phyloP scores from a whole-genome alignment of 2,329 filamentous ascomycete genomes.

The Ceratocystis alfenasii region DNA sequence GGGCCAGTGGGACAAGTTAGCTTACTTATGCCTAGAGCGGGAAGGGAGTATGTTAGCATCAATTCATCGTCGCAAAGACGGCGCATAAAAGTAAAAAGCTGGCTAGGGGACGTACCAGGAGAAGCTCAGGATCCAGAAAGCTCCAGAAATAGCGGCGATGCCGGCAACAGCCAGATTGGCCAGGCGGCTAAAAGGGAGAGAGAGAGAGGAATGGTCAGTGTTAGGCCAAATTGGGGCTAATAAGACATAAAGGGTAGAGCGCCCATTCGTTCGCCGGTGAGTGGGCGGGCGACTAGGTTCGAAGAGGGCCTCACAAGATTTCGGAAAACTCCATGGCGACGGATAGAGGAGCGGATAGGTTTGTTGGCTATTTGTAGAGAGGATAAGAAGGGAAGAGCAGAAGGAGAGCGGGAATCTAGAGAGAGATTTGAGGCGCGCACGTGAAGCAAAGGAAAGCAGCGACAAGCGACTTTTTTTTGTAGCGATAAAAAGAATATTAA shows the following conservation, averaged over 20 bases:
- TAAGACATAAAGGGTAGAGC: no score
- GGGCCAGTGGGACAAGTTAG: neutral
- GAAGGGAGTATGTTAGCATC: neutral
- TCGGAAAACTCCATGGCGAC: slow-evolving; percentile 78
- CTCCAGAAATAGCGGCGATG: slow-evolving; percentile 76
- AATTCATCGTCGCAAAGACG: no score
- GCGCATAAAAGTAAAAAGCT: no score
- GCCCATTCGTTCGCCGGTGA: no score
- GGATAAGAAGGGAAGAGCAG: neutral
- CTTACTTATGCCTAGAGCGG: slow-evolving; percentile 18
- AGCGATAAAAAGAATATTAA: neutral
- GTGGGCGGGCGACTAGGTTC: neutral
- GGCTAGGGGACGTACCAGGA: slow-evolving; percentile 40
- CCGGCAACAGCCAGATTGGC: slow-evolving; percentile 83
- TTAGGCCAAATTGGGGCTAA: neutral
- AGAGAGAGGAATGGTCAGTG: slow-evolving; percentile 19
- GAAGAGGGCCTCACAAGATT: slow-evolving; percentile 60
- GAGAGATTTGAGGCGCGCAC: no score
- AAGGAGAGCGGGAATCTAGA: neutral
- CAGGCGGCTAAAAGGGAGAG: slow-evolving; percentile 55
- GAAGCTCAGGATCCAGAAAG: slow-evolving; percentile 56
- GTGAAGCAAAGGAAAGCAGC: no score
- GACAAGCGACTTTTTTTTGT: neutral
- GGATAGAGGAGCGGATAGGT: slow-evolving; percentile 5
- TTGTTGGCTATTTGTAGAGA: neutral